phyloP scores from a whole-genome alignment of 345 rosid species.

The Populus ilicifolia region DNA sequence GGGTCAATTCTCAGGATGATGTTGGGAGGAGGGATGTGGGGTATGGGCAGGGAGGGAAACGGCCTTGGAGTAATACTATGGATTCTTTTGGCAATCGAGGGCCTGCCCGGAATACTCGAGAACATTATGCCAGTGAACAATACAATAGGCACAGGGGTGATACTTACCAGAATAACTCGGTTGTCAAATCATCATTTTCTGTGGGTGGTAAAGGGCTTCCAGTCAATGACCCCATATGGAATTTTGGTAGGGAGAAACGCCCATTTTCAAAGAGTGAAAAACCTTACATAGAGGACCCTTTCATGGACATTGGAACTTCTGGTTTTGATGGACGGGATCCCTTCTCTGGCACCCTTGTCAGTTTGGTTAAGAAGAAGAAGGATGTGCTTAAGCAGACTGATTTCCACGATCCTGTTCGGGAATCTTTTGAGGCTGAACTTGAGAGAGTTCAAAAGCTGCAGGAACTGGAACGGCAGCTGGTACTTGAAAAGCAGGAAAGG shows the following conservation, averaged over 20 bases:
- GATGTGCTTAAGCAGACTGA: conserved; percentile 63
- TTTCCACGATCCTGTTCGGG: conserved; percentile 91
- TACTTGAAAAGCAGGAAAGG: conserved; percentile 81
- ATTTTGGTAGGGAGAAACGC: conserved; percentile 61
- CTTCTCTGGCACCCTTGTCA: conserved; percentile 56
- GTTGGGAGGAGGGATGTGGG: conserved; percentile 54
- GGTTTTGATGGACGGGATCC: conserved; percentile 74
- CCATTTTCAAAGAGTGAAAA: conserved; percentile 58
- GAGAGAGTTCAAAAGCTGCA: conserved; percentile 96
- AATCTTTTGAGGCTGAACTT: conserved; percentile 98
- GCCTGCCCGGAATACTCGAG: conserved; percentile 40
- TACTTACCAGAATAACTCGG: conserved; percentile 32
- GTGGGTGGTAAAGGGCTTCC: conserved; percentile 41
- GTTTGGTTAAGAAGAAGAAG: conserved; percentile 79
- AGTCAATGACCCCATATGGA: conserved; percentile 44
- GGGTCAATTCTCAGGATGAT: conserved; percentile 48
- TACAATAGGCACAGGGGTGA: conserved; percentile 46
- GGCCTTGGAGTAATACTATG: conserved; percentile 46
- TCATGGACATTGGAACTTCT: conserved; percentile 48
- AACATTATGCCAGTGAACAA: conserved; percentile 47
- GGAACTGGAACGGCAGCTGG: conserved; percentile 74
- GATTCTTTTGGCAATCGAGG: conserved; percentile 49
- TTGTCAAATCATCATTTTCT: conserved; percentile 43
- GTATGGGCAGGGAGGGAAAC: conserved; percentile 57
- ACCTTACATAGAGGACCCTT: conserved; percentile 62